Conservation (phyloP, 164 flowering plant genomes). For the Amborella trichopoda region DNA sequence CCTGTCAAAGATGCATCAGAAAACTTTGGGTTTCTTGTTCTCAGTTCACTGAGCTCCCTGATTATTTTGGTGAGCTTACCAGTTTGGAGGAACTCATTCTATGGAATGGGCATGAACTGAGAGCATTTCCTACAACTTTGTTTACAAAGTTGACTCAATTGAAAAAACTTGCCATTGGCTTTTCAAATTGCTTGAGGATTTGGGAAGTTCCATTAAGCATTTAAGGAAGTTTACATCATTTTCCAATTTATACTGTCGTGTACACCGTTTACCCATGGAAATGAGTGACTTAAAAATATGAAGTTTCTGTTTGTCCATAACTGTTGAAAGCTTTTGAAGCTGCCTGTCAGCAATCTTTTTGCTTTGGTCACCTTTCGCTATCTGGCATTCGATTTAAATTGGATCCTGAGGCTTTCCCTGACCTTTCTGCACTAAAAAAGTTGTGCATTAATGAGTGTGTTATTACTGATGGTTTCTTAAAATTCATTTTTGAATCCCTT, state of each 20-base stretch:
- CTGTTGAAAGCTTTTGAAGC: conserved; percentile 1
- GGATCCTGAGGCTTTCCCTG: conserved; percentile 4
- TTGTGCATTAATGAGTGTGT: not conserved
- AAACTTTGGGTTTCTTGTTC: not conserved
- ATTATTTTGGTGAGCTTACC: conserved; percentile 1
- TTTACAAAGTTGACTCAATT: conserved; percentile 3
- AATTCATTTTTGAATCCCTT: not conserved
- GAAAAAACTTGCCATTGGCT: not conserved
- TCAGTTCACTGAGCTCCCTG: conserved; percentile 1
- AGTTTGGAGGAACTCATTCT: not conserved
- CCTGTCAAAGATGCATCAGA: not conserved
- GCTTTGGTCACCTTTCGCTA: not conserved
- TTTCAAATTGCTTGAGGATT: conserved; percentile 2
- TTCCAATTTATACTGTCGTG: not conserved
- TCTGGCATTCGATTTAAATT: conserved; percentile 2
- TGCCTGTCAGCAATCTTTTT: conserved; percentile 1
- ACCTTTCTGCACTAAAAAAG: not conserved
- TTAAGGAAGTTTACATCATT: not conserved
- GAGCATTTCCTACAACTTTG: not conserved
- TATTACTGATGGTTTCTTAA: not conserved
- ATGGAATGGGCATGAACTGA: not conserved
- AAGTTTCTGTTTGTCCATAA: not conserved
- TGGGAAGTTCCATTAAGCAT: conserved; percentile 1
- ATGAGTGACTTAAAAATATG: not conserved
- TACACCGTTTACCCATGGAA: not conserved